Conservation (phyloP, 768 basidiomycete genomes). For the Trametes cingulata region DNA sequence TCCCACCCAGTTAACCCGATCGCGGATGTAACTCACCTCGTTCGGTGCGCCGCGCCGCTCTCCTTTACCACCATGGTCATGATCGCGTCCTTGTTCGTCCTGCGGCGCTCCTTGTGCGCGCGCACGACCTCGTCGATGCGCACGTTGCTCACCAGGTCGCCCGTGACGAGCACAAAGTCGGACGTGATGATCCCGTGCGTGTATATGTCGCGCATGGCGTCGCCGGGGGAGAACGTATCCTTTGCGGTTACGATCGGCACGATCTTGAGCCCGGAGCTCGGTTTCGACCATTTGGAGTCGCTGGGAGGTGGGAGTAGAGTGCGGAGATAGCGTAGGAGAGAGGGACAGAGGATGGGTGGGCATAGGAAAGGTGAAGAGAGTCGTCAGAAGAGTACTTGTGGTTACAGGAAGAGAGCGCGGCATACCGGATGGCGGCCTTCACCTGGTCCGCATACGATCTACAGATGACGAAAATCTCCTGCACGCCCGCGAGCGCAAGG, state of each 20-base stretch:
- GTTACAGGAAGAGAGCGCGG: slow-evolving; percentile 9
- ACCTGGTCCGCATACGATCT: slow-evolving; percentile 88
- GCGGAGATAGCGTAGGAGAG: slow-evolving; percentile 2
- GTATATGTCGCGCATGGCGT: slow-evolving; percentile 93
- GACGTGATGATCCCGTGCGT: slow-evolving; percentile 85
- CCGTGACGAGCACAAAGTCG: slow-evolving; percentile 90
- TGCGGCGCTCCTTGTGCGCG: slow-evolving; percentile 84
- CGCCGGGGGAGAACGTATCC: slow-evolving; percentile 85
- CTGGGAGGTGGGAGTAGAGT: slow-evolving; percentile 38
- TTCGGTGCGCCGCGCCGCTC: slow-evolving; percentile 68
- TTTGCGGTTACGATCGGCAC: slow-evolving; percentile 84
- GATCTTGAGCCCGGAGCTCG: slow-evolving; percentile 78
- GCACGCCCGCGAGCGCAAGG: slow-evolving; percentile 90
- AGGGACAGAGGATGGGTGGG: not conserved
- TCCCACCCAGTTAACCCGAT: not conserved
- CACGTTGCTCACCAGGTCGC: slow-evolving; percentile 92
- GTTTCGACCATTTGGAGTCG: slow-evolving; percentile 83
- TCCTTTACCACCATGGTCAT: slow-evolving; percentile 96
- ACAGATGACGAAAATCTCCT: slow-evolving; percentile 95
- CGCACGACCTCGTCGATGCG: slow-evolving; percentile 87
- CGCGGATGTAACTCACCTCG: slow-evolving; percentile 51
- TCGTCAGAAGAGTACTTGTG: slow-evolving; percentile 7
- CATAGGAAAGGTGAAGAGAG: not conserved
- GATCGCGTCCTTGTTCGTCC: slow-evolving; percentile 87
- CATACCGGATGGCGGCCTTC: slow-evolving; percentile 81